Conservation (phyloP, 2,329 filamentous ascomycete species). For the Botryotinia convoluta region DNA sequence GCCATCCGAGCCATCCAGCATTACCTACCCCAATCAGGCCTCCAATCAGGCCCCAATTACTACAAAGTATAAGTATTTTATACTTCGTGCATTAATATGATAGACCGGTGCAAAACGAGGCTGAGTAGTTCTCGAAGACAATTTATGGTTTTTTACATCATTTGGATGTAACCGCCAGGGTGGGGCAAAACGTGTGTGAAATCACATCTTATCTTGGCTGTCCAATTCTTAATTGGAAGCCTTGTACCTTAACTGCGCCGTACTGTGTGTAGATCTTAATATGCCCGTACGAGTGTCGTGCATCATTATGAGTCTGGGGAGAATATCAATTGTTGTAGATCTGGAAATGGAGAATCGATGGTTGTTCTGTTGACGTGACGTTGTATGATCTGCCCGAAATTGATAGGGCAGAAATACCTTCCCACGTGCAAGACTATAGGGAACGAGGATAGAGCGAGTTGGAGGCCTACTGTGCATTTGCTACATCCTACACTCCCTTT, state of each 20-base stretch:
- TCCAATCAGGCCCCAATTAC: not conserved
- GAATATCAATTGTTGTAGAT: not conserved
- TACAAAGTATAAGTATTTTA: not conserved
- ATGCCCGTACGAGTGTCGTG: not conserved
- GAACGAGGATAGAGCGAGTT: not conserved
- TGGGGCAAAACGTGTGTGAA: not conserved
- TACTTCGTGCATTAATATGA: not conserved
- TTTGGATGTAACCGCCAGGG: not conserved
- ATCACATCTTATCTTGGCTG: conserved; percentile 5
- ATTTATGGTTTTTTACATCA: not conserved
- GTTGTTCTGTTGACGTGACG: not conserved
- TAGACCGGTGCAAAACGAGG: not conserved
- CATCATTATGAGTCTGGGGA: not conserved
- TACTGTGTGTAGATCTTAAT: not conserved
- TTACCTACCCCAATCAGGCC: not conserved
- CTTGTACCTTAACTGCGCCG: not conserved
- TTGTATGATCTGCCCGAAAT: not conserved
- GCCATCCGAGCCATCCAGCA: not conserved
- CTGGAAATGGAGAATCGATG: not conserved
- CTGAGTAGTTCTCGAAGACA: not conserved
- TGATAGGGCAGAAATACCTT: too few species aligned
- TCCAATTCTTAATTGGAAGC: not conserved
- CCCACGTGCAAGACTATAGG: not conserved
- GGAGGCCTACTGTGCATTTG: not conserved
- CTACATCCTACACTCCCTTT: not conserved